These are phyloP conservation scores for Aspergillus sparsus DNA, from an alignment of 495 filamentous ascomycete genomes.

Conservation along the genomic window DNA sequence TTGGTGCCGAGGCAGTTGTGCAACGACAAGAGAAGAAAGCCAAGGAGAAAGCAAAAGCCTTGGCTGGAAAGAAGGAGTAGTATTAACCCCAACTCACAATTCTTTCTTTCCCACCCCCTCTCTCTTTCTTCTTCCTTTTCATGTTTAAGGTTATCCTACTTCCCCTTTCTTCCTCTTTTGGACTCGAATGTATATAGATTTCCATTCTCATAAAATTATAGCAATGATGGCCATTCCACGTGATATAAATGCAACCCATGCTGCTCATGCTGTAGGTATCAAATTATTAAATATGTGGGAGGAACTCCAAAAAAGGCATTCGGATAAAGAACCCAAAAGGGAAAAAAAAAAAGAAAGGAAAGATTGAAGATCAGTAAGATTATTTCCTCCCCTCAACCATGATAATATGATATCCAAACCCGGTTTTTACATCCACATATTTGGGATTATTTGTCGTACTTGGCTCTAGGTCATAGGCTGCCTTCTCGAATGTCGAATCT, in stretches of 20 bases:
- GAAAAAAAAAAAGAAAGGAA: background rate
- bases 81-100: background rate
- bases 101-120: no score
- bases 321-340: background rate
- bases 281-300: background rate
- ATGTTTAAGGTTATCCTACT: constrained; percentile 1
- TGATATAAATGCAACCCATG: background rate
- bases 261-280: constrained; percentile 7
- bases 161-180: constrained; percentile 7
- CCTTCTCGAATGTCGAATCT: constrained; percentile 74
- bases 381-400: constrained; percentile 80
- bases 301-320: background rate
- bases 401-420: constrained; percentile 89
- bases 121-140: no score
- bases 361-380: constrained; percentile 16
- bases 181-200: constrained; percentile 19
- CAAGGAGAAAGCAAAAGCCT: constrained; percentile 69
- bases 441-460: constrained; percentile 76
- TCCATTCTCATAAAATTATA: constrained; percentile 2
- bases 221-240: background rate
- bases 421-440: constrained; percentile 78
- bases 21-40: constrained; percentile 79
- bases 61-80: constrained; percentile 41
- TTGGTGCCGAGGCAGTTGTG: constrained; percentile 86
- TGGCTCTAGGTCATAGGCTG: constrained; percentile 74